These are phyloP conservation scores for Ziziphus jujuba DNA, from an alignment of 306 rosid species.

Conservation along the genomic window DNA sequence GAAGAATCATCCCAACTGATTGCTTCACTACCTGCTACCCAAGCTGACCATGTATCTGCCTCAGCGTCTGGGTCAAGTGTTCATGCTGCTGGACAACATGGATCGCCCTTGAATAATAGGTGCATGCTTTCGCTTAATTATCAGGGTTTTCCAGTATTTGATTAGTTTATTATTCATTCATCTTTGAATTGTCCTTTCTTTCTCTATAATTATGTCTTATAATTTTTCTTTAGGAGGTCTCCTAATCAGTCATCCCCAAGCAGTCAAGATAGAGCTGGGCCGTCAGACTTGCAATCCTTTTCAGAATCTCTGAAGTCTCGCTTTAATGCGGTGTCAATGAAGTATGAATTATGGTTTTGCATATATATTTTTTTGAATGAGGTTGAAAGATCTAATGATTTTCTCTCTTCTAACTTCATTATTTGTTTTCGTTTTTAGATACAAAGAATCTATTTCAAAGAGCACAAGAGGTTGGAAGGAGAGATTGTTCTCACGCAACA, in stretches of 20 bases:
- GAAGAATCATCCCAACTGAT: slow-evolving; percentile 53
- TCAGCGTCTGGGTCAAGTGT: slow-evolving; percentile 61
- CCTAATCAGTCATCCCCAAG: slow-evolving; percentile 64
- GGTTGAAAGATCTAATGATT: background rate
- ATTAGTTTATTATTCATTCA: background rate
- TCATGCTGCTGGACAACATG: slow-evolving; percentile 42
- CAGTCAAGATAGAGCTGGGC: slow-evolving; percentile 88
- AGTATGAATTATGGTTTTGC: slow-evolving; percentile 41
- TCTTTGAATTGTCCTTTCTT: background rate
- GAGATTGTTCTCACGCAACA: slow-evolving; percentile 83
- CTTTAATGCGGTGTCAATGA: slow-evolving; percentile 78
- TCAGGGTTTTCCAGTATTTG: slow-evolving; percentile 6
- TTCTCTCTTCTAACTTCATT: slow-evolving; percentile 1
- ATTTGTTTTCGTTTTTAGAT: slow-evolving; percentile 40
- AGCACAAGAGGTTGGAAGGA: slow-evolving; percentile 97
- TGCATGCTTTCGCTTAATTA: slow-evolving; percentile 22
- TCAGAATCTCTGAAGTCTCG: slow-evolving; percentile 86
- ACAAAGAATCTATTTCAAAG: slow-evolving; percentile 93
- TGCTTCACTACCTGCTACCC: slow-evolving; percentile 43
- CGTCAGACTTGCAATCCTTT: slow-evolving; percentile 88
- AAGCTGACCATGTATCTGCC: slow-evolving; percentile 54
- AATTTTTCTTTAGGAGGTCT: slow-evolving; percentile 46
- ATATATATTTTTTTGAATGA: slow-evolving; percentile 11
- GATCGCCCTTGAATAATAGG: slow-evolving; percentile 56
- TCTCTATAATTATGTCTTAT: background rate